Evolutionary conservation across 495 filamentous ascomycete species (phyloP).

Genomic region (Platismatia glauca): DNA sequence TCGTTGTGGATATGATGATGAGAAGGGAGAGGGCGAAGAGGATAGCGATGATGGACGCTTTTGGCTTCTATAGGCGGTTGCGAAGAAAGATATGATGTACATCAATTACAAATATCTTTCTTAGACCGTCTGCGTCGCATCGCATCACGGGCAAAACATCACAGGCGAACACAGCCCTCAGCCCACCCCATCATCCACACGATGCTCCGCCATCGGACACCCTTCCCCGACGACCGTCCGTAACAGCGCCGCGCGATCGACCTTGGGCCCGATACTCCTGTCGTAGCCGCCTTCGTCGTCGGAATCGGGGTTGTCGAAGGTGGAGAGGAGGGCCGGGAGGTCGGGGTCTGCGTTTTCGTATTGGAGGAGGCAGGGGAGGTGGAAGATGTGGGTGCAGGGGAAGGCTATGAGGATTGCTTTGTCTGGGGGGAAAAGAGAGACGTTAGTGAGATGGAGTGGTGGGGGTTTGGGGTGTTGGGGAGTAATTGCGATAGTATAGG

Average conservation of each 20-base stretch:
- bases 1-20: too few relatives aligned
- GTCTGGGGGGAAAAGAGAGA: neutral
- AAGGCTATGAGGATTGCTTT: constrained; percentile 64
- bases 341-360: constrained; percentile 30
- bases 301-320: constrained; percentile 10
- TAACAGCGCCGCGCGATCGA: constrained; percentile 21
- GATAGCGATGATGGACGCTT: too few relatives aligned
- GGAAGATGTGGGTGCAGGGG: constrained; percentile 85
- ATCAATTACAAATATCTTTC: too few relatives aligned
- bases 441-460: neutral
- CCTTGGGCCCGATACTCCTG: constrained; percentile 23
- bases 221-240: constrained; percentile 20
- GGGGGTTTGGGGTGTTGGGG: constrained; percentile 4
- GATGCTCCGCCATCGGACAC: constrained; percentile 18
- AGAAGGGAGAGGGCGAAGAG: too few relatives aligned
- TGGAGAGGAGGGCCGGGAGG: constrained; percentile 26
- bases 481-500: neutral
- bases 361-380: constrained; percentile 67
- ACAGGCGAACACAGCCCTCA: neutral
- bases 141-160: neutral
- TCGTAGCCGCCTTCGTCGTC: constrained; percentile 17
- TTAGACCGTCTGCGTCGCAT: too few relatives aligned
- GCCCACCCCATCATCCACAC: constrained; percentile 11
- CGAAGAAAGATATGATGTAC: too few relatives aligned
- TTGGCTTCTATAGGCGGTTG: too few relatives aligned